These are phyloP conservation scores for Piromyces sp. DNA, from an alignment of 192 early-diverging fungal genomes.

Conservation along the genomic window DNA sequence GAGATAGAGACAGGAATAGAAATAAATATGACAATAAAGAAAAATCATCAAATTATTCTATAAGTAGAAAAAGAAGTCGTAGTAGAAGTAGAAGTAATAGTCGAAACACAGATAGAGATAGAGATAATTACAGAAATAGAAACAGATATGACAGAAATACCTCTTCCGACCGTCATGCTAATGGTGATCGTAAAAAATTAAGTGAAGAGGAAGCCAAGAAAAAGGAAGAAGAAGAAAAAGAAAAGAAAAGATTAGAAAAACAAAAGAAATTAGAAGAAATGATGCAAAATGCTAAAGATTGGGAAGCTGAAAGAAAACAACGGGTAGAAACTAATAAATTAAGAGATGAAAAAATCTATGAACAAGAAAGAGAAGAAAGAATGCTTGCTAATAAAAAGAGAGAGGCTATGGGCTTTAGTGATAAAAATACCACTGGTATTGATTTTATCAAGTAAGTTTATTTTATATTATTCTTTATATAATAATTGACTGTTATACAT, in stretches of 20 bases:
- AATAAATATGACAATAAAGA: not conserved
- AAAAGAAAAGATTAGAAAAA: not conserved
- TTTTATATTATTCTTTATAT: too few relatives aligned
- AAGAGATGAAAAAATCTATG: not conserved
- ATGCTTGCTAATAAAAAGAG: not conserved
- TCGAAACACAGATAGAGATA: not conserved
- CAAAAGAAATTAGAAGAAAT: slow-evolving; percentile 14
- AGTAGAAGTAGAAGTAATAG: not conserved
- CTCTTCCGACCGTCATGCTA: not conserved
- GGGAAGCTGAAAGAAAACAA: slow-evolving; percentile 8
- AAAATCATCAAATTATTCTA: not conserved
- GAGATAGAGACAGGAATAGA: not conserved
- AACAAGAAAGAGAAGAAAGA: not conserved
- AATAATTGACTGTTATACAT: too few relatives aligned
- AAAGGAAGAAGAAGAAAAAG: not conserved
- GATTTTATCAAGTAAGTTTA: not conserved
- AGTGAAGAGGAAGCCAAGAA: not conserved
- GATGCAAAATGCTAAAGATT: slow-evolving; percentile 16
- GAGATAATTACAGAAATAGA: too few relatives aligned
- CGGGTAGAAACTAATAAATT: slow-evolving; percentile 6
- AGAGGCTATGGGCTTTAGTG: not conserved
- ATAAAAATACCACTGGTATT: not conserved
- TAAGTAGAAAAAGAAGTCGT: not conserved
- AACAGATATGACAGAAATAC: not conserved
- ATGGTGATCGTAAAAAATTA: not conserved